phyloP scores from a whole-genome alignment of 1,139 yeast genomes.

The Blastobotrys apis region DNA sequence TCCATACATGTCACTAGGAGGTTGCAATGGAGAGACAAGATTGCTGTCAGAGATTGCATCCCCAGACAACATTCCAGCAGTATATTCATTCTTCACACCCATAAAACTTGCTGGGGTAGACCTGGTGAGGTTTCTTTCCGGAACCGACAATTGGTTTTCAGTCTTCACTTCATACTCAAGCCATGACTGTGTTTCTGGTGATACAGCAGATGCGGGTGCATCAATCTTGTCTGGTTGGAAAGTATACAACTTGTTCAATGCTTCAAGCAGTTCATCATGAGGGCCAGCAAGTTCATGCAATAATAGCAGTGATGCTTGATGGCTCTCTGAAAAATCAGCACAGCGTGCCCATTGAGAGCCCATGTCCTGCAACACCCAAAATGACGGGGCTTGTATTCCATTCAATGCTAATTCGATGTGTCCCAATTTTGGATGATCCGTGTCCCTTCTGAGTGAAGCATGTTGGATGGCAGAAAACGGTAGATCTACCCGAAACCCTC shows the following conservation, averaged over 20 bases:
- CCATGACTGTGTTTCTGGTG: background rate
- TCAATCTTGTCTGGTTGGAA: conserved; percentile 24
- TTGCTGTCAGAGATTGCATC: conserved; percentile 5
- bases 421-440: background rate
- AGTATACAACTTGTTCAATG: conserved; percentile 22
- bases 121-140: conserved; percentile 17
- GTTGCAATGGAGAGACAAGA: conserved; percentile 1
- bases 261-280: conserved; percentile 18
- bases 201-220: background rate
- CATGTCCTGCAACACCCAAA: background rate
- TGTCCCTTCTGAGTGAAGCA: too few species aligned
- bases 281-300: conserved; percentile 30
- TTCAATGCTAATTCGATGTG: background rate
- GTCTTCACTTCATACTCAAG: background rate
- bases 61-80: background rate
- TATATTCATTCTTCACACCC: background rate
- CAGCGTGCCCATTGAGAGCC: background rate
- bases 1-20: background rate
- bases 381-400: background rate
- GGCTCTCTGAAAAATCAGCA: conserved; percentile 31
- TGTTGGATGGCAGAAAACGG: too few species aligned
- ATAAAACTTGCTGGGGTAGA: conserved; percentile 18
- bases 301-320: conserved; percentile 26
- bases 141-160: background rate
- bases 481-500: conserved; percentile 29